Percentiles rank a stretch among this genome's conserved stretches.
These are phyloP conservation scores for Giardia muris DNA, from an alignment of 208 protist genomes.

Conservation along the genomic window DNA sequence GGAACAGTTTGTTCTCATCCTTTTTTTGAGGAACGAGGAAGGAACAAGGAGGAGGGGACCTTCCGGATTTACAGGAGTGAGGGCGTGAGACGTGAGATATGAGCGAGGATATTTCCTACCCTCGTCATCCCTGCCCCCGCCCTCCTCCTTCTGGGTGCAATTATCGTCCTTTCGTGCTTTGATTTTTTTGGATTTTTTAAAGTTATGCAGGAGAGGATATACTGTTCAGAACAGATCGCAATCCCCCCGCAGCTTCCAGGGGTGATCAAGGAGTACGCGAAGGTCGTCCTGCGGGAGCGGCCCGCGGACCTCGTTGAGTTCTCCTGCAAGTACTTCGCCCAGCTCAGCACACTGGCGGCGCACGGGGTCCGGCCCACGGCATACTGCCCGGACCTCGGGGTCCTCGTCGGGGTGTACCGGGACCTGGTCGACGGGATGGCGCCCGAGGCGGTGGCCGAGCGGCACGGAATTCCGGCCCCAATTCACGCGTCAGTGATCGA, in stretches of 20 bases:
- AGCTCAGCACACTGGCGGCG: not conserved
- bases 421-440: not conserved
- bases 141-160: too few relatives aligned
- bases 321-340: not conserved
- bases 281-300: not conserved
- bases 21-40: too few relatives aligned
- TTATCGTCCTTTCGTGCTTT: too few relatives aligned
- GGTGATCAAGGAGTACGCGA: not conserved
- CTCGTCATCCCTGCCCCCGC: too few relatives aligned
- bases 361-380: not conserved
- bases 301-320: not conserved
- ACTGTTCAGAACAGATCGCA: not conserved
- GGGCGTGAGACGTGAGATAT: too few relatives aligned
- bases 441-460: not conserved
- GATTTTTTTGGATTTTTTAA: too few relatives aligned
- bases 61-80: too few relatives aligned
- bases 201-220: not conserved
- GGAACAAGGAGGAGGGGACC: too few relatives aligned
- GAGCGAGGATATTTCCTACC: too few relatives aligned
- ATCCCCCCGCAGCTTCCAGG: not conserved
- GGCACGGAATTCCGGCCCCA: not conserved
- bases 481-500: not conserved
- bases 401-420: not conserved
- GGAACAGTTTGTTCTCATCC: too few relatives aligned
- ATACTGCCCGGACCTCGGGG: not conserved